These are phyloP conservation scores for Meyerozyma guilliermondii DNA, from an alignment of 1,139 yeast species.

Conservation along the genomic window DNA sequence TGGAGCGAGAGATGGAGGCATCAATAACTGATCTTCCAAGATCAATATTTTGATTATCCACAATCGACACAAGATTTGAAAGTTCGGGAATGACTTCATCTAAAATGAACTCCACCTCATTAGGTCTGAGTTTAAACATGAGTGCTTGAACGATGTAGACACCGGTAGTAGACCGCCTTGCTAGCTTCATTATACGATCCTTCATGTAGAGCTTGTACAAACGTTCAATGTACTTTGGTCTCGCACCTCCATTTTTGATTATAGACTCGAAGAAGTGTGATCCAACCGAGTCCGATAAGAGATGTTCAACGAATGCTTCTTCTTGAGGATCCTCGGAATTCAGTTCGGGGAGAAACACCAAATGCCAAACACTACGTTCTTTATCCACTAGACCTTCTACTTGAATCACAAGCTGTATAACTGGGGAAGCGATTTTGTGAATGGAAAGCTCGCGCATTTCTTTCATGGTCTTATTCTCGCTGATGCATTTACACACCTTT, in stretches of 20 bases:
- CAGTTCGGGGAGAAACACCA: constrained; percentile 37
- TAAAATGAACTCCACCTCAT: constrained; percentile 57
- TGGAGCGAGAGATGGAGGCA: constrained; percentile 54
- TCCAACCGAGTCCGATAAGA: constrained; percentile 84
- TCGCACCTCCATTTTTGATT: constrained; percentile 55
- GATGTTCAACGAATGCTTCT: constrained; percentile 77
- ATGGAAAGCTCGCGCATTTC: constrained; percentile 68
- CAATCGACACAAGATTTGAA: constrained; percentile 49
- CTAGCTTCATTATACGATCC: constrained; percentile 64
- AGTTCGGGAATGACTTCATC: constrained; percentile 68
- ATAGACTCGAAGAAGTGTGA: constrained; percentile 81
- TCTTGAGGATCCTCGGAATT: constrained; percentile 58
- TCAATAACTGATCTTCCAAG: constrained; percentile 66
- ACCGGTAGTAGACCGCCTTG: constrained; percentile 77
- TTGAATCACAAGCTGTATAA: constrained; percentile 70
- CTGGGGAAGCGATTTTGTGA: constrained; percentile 83
- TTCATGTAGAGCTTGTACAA: constrained; percentile 69
- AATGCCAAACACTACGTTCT: constrained; percentile 64
- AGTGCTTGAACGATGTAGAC: constrained; percentile 75
- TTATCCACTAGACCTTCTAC: constrained; percentile 79
- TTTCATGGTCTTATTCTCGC: constrained; percentile 39
- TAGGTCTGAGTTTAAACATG: constrained; percentile 54
- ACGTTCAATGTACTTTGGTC: constrained; percentile 65
- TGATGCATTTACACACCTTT: constrained; percentile 33
- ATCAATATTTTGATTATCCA: constrained; percentile 56